These are phyloP conservation scores for Pythium sp. DNA, from an alignment of 352 stramenopile genomes.

Conservation along the genomic window DNA sequence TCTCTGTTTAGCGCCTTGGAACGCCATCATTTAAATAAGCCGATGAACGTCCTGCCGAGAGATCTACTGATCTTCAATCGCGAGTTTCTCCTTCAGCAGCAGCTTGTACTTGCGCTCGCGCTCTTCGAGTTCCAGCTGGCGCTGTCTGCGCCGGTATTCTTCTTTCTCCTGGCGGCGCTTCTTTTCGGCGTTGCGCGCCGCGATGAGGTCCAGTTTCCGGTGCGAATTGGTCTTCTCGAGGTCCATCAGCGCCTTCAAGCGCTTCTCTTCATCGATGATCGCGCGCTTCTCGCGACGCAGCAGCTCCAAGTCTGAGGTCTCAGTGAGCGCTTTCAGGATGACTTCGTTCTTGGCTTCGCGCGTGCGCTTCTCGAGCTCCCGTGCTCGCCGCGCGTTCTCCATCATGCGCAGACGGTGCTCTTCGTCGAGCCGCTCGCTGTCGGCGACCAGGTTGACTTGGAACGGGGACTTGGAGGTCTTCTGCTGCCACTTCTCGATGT, in stretches of 20 bases:
- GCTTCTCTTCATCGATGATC: conserved; percentile 93
- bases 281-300: conserved; percentile 92
- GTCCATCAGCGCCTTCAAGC: conserved; percentile 91
- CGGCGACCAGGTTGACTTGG: conserved; percentile 91
- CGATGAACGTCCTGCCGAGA: not conserved
- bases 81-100: conserved; percentile 82
- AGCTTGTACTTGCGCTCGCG: conserved; percentile 67
- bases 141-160: conserved; percentile 73
- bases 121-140: conserved; percentile 59
- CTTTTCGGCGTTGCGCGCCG: conserved; percentile 89
- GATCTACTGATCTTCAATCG: conserved; percentile 36
- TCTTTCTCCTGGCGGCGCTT: conserved; percentile 88
- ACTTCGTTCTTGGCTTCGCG: conserved; percentile 92
- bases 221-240: conserved; percentile 93
- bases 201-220: conserved; percentile 89
- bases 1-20: not conserved
- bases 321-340: conserved; percentile 88
- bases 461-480: conserved; percentile 91
- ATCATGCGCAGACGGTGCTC: conserved; percentile 78
- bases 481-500: conserved; percentile 84
- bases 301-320: conserved; percentile 89
- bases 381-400: conserved; percentile 63
- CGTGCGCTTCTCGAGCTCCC: conserved; percentile 70
- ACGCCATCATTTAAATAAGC: not conserved
- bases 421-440: conserved; percentile 93